Percentiles rank a stretch among this genome's conserved stretches.
These are phyloP conservation scores for Fusarium foetens DNA, from an alignment of 2,329 filamentous ascomycete genomes.

Conservation along the genomic window DNA sequence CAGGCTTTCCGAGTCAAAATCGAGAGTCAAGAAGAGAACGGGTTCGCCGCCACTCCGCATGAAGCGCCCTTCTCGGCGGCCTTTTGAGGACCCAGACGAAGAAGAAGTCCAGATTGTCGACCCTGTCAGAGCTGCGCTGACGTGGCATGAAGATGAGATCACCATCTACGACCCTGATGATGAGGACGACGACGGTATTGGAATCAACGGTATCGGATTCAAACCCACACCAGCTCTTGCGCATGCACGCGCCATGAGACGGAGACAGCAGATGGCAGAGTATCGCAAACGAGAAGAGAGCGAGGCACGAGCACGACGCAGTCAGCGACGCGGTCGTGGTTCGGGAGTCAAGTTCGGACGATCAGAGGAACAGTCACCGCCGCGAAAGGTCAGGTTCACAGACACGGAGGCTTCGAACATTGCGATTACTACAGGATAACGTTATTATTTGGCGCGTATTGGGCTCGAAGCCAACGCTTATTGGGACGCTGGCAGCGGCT, in stretches of 20 bases:
- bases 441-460: not conserved
- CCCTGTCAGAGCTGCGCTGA: slow-evolving; percentile 67
- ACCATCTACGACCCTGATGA: slow-evolving; percentile 73
- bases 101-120: slow-evolving; percentile 57
- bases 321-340: slow-evolving; percentile 58
- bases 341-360: slow-evolving; percentile 41
- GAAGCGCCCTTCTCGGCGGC: slow-evolving; percentile 36
- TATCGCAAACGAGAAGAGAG: slow-evolving; percentile 70
- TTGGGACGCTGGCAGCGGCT: not conserved
- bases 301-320: slow-evolving; percentile 68
- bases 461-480: not conserved
- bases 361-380: slow-evolving; percentile 34
- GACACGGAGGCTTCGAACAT: slow-evolving; percentile 51
- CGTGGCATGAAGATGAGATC: slow-evolving; percentile 76
- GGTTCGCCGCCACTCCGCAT: slow-evolving; percentile 54
- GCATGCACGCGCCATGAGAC: slow-evolving; percentile 65
- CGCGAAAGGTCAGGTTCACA: slow-evolving; percentile 54
- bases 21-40: slow-evolving; percentile 49
- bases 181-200: slow-evolving; percentile 72
- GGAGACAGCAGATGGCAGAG: slow-evolving; percentile 69
- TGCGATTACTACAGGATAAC: slow-evolving; percentile 48
- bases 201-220: slow-evolving; percentile 75
- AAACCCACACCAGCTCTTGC: slow-evolving; percentile 71
- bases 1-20: slow-evolving; percentile 53
- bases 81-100: slow-evolving; percentile 43